These are phyloP conservation scores for Aspergillus felis DNA, from an alignment of 2,329 filamentous ascomycete genomes.

Conservation along the genomic window DNA sequence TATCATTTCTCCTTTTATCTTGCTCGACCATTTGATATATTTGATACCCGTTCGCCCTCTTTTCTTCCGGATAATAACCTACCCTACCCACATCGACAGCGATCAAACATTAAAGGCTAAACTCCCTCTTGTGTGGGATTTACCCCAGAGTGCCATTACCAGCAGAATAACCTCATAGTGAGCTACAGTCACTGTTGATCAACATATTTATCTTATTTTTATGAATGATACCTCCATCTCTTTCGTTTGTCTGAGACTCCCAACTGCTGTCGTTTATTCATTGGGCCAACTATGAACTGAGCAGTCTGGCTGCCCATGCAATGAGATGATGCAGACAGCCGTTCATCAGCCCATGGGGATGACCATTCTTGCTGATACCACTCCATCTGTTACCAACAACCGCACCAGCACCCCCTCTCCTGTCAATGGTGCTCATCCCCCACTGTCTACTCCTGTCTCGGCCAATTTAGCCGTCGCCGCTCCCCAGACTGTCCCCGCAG, in stretches of 20 bases:
- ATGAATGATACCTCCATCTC: neutral
- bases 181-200: no score
- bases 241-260: neutral
- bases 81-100: neutral
- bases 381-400: conserved; percentile 14
- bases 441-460: no score
- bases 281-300: conserved; percentile 24
- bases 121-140: neutral
- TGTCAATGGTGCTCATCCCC: conserved; percentile 8
- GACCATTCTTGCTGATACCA: conserved; percentile 24
- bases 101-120: neutral
- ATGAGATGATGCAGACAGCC: conserved; percentile 35
- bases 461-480: no score
- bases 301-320: conserved; percentile 16
- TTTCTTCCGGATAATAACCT: neutral
- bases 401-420: conserved; percentile 7
- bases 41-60: neutral
- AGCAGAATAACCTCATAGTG: neutral
- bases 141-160: no score
- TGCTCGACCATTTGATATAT: neutral
- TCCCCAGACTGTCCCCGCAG: conserved; percentile 7
- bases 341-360: conserved; percentile 30
- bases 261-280: neutral
- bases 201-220: neutral
- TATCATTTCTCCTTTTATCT: neutral